phyloP scores from a whole-genome alignment of 768 basidiomycete genomes.

The Suillus brevipes region DNA sequence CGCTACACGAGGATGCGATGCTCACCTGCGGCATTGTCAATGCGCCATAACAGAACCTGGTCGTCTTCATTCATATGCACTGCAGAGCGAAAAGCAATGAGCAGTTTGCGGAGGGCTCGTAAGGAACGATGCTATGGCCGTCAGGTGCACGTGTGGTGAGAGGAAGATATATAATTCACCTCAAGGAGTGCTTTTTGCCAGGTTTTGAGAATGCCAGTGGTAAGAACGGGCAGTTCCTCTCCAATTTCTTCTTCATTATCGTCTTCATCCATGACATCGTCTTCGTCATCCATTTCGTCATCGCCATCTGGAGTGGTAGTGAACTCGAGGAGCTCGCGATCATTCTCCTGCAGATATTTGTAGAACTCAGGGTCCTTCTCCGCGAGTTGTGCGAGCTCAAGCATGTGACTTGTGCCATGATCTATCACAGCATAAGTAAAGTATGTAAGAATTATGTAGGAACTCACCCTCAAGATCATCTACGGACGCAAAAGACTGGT shows the following conservation, averaged over 20 bases:
- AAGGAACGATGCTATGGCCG: slow-evolving; percentile 74
- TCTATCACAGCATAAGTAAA: slow-evolving; percentile 40
- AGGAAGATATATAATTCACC: slow-evolving; percentile 40
- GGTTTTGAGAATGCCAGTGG: slow-evolving; percentile 62
- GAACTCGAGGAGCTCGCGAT: slow-evolving; percentile 87
- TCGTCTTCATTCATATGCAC: slow-evolving; percentile 87
- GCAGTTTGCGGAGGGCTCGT: slow-evolving; percentile 75
- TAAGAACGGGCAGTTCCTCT: slow-evolving; percentile 54
- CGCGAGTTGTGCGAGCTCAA: slow-evolving; percentile 83
- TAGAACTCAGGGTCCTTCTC: slow-evolving; percentile 99
- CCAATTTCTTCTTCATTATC: slow-evolving; percentile 36
- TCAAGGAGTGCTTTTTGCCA: slow-evolving; percentile 93
- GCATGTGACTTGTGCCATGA: slow-evolving; percentile 71
- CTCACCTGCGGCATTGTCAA: slow-evolving; percentile 78
- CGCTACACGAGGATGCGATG: neutral
- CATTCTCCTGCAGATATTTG: slow-evolving; percentile 97
- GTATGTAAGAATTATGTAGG: neutral
- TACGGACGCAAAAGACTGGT: slow-evolving; percentile 74
- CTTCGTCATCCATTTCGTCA: slow-evolving; percentile 48
- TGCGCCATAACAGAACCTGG: slow-evolving; percentile 78
- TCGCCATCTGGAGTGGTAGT: slow-evolving; percentile 43
- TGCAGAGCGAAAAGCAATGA: slow-evolving; percentile 91
- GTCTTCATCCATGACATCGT: slow-evolving; percentile 50
- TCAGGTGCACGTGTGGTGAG: slow-evolving; percentile 2
- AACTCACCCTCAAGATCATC: slow-evolving; percentile 71